Percentiles rank a stretch among this genome's conserved stretches.
phyloP scores from a whole-genome alignment of 768 basidiomycete species.

The Lentinus tigrinus region DNA sequence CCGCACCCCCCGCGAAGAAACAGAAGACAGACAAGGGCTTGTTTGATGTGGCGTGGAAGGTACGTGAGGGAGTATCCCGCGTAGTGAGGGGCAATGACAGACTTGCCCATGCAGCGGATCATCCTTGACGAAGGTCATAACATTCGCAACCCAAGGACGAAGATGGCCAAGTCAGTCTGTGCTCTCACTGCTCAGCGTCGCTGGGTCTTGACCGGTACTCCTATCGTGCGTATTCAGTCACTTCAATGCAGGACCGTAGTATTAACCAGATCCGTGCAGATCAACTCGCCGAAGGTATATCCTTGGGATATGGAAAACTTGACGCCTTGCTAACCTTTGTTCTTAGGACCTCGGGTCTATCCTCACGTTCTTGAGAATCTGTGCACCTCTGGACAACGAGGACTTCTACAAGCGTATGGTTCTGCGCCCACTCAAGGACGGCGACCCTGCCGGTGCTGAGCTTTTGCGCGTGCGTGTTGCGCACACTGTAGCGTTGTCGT shows the following conservation, averaged over 20 bases:
- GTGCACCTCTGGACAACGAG: slow-evolving; percentile 78
- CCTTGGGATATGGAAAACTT: too few species aligned
- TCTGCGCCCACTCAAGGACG: slow-evolving; percentile 73
- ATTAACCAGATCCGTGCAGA: too few species aligned
- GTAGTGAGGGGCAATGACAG: neutral
- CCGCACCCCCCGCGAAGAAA: slow-evolving; percentile 49
- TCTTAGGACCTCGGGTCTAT: slow-evolving; percentile 92
- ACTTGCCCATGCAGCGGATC: slow-evolving; percentile 47
- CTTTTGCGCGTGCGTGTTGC: slow-evolving; percentile 55
- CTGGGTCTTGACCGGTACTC: slow-evolving; percentile 84
- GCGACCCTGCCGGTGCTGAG: slow-evolving; percentile 64
- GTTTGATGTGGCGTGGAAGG: slow-evolving; percentile 82
- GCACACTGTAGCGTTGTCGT: neutral
- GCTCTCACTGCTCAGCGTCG: slow-evolving; percentile 67
- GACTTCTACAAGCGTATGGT: slow-evolving; percentile 81
- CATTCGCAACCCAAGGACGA: slow-evolving; percentile 84
- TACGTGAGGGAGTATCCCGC: slow-evolving; percentile 23
- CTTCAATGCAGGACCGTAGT: too few species aligned
- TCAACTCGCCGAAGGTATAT: slow-evolving; percentile 71
- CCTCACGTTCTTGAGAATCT: slow-evolving; percentile 82
- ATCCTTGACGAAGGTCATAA: slow-evolving; percentile 89
- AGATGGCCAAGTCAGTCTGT: slow-evolving; percentile 72
- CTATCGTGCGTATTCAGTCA: slow-evolving; percentile 68
- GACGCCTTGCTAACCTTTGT: too few species aligned
- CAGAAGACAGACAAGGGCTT: slow-evolving; percentile 59